Evolutionary conservation across 495 filamentous ascomycete genomes (phyloP), one percentile per base, ranked within the genome.

Genomic region (Cercophora samala): DNA sequence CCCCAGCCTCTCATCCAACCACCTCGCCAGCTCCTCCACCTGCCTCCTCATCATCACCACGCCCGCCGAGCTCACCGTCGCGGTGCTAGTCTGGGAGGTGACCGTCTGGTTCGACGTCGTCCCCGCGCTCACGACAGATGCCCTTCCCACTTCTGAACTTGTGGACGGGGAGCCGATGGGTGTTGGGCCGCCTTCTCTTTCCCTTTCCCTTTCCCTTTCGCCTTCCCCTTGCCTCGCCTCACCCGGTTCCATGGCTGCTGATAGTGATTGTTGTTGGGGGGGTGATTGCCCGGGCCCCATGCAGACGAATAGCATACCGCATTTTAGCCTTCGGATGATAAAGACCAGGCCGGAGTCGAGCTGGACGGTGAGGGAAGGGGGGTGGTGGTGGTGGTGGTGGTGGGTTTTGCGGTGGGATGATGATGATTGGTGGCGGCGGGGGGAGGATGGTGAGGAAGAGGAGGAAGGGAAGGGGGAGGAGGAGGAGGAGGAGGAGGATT

Each of bases 221-320:
- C 32, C 60, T 62, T 22, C 60, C 22, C 32, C 26, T 61, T 6
- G 11, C 32, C 3, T n/a, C n/a, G n/a, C n/a, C n/a, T n/a, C n/a
- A n/a, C n/a, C n/a, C n/a, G n/a, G n/a, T n/a, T n/a, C n/a, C n/a
- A n/a, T n/a, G n/a, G n/a, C n/a, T n/a, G n/a, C n/a, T n/a, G n/a
- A n/a, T n/a, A n/a, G n/a, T n/a, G 24, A 13, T 15, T 18, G 59
- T 22, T 62, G 15, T n/a, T 37, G n/a, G n/a, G n/a, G n/a, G n/a
- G n/a, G n/a, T n/a, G n/a, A n/a, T n/a, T n/a, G n/a, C n/a, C n/a
- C n/a, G n/a, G n/a, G n/a, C n/a, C 83, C 83, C 58, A 85, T 76
- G 68, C 81, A 83, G 58, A 86, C 78, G 66, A 85, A 84, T 51
- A 86, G 68, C 66, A 86, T 76, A 17, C 82, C 82, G 74, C 83